phyloP scores from a whole-genome alignment of 2,329 filamentous ascomycete species.

The Fusarium palustre region DNA sequence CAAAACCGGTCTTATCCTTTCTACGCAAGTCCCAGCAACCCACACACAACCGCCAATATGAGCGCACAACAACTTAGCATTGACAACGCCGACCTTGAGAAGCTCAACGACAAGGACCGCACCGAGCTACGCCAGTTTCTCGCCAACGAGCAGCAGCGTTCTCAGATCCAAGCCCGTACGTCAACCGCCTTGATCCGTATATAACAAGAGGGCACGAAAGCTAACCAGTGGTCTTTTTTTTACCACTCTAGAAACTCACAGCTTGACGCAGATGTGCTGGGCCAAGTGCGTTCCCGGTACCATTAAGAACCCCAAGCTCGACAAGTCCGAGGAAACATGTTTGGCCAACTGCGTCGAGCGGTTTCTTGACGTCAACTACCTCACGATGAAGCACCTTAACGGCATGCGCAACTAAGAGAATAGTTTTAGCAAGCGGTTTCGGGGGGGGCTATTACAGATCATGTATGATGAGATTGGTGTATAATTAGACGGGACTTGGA shows the following conservation, averaged over 20 bases:
- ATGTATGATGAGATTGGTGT: constrained; percentile 24
- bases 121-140: constrained; percentile 89
- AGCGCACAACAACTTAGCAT: constrained; percentile 54
- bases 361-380: constrained; percentile 88
- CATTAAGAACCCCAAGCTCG: constrained; percentile 78
- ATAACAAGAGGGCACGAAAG: not conserved
- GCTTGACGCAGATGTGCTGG: constrained; percentile 83
- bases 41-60: constrained; percentile 46
- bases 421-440: not conserved
- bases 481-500: constrained; percentile 32
- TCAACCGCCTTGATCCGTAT: constrained; percentile 35
- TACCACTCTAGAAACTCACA: constrained; percentile 62
- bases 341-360: constrained; percentile 93
- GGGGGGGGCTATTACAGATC: not conserved
- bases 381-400: constrained; percentile 88
- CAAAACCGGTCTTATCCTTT: constrained; percentile 6
- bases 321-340: constrained; percentile 83
- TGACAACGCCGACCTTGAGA: constrained; percentile 73
- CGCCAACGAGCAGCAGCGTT: constrained; percentile 85
- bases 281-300: constrained; percentile 87
- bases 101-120: constrained; percentile 85
- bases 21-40: not conserved
- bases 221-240: constrained; percentile 17
- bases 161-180: constrained; percentile 72
- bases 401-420: constrained; percentile 57